Base-by-base conservation (phyloP, 2,329 filamentous ascomycete species). In the Cladosporium austrohemisphaericum region DNA sequence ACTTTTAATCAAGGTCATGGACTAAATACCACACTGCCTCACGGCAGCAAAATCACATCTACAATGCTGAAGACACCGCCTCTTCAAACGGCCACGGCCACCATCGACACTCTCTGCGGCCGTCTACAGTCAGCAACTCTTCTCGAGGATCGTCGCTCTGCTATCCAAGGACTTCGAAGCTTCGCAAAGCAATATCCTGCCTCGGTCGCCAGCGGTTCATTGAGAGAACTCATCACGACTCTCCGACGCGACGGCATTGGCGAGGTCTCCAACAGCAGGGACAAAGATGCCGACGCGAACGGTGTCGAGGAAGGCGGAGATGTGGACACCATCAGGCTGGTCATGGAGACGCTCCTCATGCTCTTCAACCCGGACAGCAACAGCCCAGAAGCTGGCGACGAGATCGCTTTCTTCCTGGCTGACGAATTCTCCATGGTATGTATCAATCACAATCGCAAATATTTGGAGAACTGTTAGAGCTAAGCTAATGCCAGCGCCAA, bases 131-230 rank as follows among this genome's bases (percentile, higher is more conserved):
- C 88, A 58, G 89, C 91, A 36, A 96, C 90, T 1, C 78, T 98
- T 13, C 80, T 98, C 32, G 93, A 98, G 71, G 94, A 98, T 68
- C 85, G 94, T 47, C 84, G 93, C 55, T 91, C 89, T 49, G 91
- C 93, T 37, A 95, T 98, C 40, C 80, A 95, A 23, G 93, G 93
- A 14, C 76, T 98, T 29, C 82, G 94, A 60, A 96, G 91, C 71
- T 97, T 98, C 68, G 89, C 93, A 33, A 97, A 97, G 70, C 84
- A 94, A 54, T 97, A 92, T 61, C 94, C 93, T 29, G 94, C 94
- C 11, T 95, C 91, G 6, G 93, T 98, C 28, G 89, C 94, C 2
- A 96, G 91, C 3, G 91, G 90, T 31, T 88, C 91, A n/a, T 74
- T 98, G 40, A 81, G 92, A 55, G 88, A 87, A 50, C 76, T 98